These are phyloP conservation scores for Amesomyces nigricolor DNA, from an alignment of 2,329 filamentous ascomycete species.

Conservation along the genomic window DNA sequence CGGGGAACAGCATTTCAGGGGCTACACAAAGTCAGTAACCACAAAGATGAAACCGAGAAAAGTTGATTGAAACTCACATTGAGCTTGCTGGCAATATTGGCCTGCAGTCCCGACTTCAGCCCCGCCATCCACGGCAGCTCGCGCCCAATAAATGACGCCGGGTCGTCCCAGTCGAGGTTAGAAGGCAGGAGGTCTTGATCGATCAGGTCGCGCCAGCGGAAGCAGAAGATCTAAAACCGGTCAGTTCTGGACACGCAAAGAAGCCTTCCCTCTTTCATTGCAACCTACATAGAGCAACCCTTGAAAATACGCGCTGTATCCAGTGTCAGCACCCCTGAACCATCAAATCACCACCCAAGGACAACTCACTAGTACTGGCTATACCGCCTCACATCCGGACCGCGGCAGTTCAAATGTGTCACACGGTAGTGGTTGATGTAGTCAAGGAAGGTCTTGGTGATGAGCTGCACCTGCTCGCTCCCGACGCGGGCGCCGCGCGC, in stretches of 20 bases:
- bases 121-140: conserved; percentile 74
- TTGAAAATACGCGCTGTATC: conserved; percentile 62
- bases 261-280: too few relatives aligned
- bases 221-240: conserved; percentile 67
- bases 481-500: conserved; percentile 81
- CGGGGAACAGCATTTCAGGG: conserved; percentile 88
- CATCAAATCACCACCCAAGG: neutral
- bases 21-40: conserved; percentile 32
- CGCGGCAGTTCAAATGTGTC: conserved; percentile 69
- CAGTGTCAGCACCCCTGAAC: neutral
- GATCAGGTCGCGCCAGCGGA: conserved; percentile 90
- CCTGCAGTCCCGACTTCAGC: conserved; percentile 66
- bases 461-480: conserved; percentile 68
- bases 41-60: neutral
- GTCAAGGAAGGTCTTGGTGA: conserved; percentile 71
- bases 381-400: conserved; percentile 80
- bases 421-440: conserved; percentile 72
- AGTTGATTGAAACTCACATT: conserved; percentile 50
- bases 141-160: conserved; percentile 55
- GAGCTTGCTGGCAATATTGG: conserved; percentile 78
- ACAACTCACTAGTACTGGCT: conserved; percentile 63
- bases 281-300: conserved; percentile 64
- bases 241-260: neutral
- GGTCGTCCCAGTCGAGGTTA: conserved; percentile 57
- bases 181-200: conserved; percentile 48